Base-by-base conservation (phyloP, 2,329 filamentous ascomycete genomes). In the Raffaelea ambrosiae region DNA sequence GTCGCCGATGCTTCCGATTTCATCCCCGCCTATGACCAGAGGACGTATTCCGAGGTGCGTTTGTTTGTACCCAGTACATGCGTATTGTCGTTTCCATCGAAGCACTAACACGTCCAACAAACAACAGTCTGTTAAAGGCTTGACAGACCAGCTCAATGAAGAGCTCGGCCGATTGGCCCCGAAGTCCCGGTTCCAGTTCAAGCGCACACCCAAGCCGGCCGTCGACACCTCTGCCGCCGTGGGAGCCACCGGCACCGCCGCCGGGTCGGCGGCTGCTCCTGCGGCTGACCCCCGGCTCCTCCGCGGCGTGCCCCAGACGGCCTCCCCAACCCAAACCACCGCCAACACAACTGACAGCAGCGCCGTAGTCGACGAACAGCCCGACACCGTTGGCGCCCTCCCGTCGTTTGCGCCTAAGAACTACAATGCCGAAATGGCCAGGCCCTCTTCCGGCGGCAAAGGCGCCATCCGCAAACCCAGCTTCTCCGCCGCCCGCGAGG, bases 11-110 rank as follows among this genome's bases (percentile, higher is more conserved):
- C 87, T 1, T 80, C 85, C 2, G 82, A 83, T 48, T 88, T 84
- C 55, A 79, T 95, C 16, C 89, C 93, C 3, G 81, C 88, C 8
- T 94, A 96, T 61, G 93, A 97, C 59, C 88, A 93, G 63, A 81
- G 87, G 56, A 84, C 85, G 21, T 97, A 95, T 61, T 79, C 83
- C 40, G 82, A 90, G 68, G 18, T n/a, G n/a, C n/a, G n/a, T n/a
- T n/a, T n/a, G n/a, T n/a, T n/a, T n/a, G n/a, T n/a, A n/a, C n/a
- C n/a, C n/a, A n/a, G 87, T 89, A 66, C 47, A 59, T 43, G 23
- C 39, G 59, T 45, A 26, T 44, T 5, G 23, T 19, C 18, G 29
- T 23, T 43, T 20, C 1, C 9, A 33, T 22, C 18, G 19, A n/a
- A 3, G 4, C 5, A 13, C 43, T 40, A 26, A 40, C 16, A 41